Base-by-base conservation (phyloP, 768 basidiomycete species). In the Paxillus involutus region DNA sequence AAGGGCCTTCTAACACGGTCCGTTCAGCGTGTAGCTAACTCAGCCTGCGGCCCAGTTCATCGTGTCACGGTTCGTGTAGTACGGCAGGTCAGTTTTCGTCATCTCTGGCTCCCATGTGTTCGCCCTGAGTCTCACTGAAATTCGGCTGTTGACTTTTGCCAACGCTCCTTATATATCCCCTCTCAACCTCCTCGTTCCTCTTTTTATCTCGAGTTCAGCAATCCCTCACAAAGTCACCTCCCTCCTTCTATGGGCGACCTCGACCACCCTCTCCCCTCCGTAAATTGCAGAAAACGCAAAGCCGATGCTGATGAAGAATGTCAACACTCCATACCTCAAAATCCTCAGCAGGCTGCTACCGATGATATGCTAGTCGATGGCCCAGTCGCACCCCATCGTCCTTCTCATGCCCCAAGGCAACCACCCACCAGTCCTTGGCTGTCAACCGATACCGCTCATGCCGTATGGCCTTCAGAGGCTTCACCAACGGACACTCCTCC, bases 271-370 rank as follows among this genome's bases (percentile, higher is more conserved):
- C 69, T 73, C 59, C 78, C 79, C 55, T 62, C 77, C 72, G 47
- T 67, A 50, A 71, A 79, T 77, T 76, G 77, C 66, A 79, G 83
- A 66, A 89, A 89, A 71, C 83, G 88, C 60, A 89, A 90, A 72
- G 80, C 84, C 0, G 80, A 80, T 66, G 50, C 66, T 29, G 83
- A 87, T 53, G 77, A 78, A 44, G 71, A 71, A 43, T 52, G 42
- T n/a, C 60, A 61, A 29, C 57, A 44, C 42, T 55, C 58, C 45
- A 78, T 80, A 64, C 50, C 56, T 30, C 67, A 68, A 30, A 71
- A 77, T 43, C 33, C 63, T 14, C 36, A 60, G 13, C 26, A 26
- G 26, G 26, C 65, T 6, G 16, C 62, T 8, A 65, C 71, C 45
- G 66, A 76, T 55, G 67, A 67, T 49, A 75, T 73, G 58, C 64